Conservation (phyloP, 108 stramenopile species). For the Asterionellopsis glacialis region DNA sequence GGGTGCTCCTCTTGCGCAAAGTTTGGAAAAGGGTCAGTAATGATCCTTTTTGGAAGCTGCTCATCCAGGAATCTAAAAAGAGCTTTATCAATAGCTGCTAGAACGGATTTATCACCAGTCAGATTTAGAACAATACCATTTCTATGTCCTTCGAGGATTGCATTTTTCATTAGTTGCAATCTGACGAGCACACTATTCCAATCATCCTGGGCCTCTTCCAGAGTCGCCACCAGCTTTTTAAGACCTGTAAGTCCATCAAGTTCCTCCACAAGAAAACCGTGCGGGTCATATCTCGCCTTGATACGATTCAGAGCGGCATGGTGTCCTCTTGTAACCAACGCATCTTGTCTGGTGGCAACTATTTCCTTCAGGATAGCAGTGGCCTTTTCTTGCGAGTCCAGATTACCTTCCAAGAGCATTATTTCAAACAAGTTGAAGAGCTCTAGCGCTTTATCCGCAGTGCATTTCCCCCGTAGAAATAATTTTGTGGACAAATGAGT, state of each 20-base stretch:
- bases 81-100: conserved; percentile 32
- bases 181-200: conserved; percentile 52
- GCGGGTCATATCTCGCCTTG: conserved; percentile 18
- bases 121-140: conserved; percentile 79
- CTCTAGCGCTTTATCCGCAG: conserved; percentile 48
- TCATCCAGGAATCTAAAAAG: conserved; percentile 49
- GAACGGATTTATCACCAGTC: conserved; percentile 67
- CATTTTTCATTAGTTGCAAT: conserved; percentile 50
- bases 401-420: conserved; percentile 45
- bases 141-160: conserved; percentile 49
- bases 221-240: conserved; percentile 32
- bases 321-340: conserved; percentile 45
- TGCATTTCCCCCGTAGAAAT: conserved; percentile 60
- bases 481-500: conserved; percentile 64
- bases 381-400: conserved; percentile 41
- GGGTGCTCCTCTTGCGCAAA: conserved; percentile 56
- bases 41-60: conserved; percentile 21
- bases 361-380: conserved; percentile 64
- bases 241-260: conserved; percentile 74
- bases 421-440: conserved; percentile 66
- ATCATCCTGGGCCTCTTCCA: conserved; percentile 66
- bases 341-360: conserved; percentile 45
- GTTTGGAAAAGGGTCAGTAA: conserved; percentile 24
- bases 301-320: conserved; percentile 23
- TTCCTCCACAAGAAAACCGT: conserved; percentile 66